These are phyloP conservation scores for Fusarium sacchari DNA, from an alignment of 2,329 filamentous ascomycete species.

Conservation along the genomic window DNA sequence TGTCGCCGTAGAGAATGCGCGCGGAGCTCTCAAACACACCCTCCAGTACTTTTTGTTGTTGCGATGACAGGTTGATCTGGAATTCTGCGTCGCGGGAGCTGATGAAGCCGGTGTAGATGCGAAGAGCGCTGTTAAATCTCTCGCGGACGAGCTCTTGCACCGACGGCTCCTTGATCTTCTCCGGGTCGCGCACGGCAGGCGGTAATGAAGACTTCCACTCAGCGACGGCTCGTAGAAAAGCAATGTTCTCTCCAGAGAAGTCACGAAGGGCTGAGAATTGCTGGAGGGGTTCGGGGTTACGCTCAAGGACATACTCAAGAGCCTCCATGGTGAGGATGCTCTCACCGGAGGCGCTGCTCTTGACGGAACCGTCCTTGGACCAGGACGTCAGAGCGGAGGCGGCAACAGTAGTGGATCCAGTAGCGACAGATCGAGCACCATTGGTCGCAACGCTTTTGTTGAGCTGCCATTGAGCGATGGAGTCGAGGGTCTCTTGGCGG, in stretches of 20 bases:
- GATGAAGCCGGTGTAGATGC: constrained; percentile 48
- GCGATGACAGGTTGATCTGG: constrained; percentile 71
- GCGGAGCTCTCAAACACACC: constrained; percentile 66
- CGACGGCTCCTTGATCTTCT: constrained; percentile 32
- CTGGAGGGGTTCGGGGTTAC: constrained; percentile 68
- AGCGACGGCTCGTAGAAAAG: constrained; percentile 68
- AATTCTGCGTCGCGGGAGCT: constrained; percentile 63
- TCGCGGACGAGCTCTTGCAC: constrained; percentile 54
- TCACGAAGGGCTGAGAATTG: constrained; percentile 72
- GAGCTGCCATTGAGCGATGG: constrained; percentile 60
- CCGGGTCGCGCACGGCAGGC: constrained; percentile 36
- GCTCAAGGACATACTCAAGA: constrained; percentile 65
- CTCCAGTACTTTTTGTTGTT: constrained; percentile 64
- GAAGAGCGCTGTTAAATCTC: constrained; percentile 67
- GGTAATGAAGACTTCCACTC: constrained; percentile 52
- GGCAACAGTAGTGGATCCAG: constrained; percentile 47
- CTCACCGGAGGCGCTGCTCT: constrained; percentile 49
- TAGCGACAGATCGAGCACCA: constrained; percentile 48
- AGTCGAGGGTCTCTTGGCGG: constrained; percentile 59
- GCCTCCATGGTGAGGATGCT: constrained; percentile 49
- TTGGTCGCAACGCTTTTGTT: constrained; percentile 49
- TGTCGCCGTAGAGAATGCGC: constrained; percentile 55
- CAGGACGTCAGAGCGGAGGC: constrained; percentile 52
- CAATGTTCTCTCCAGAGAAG: constrained; percentile 75
- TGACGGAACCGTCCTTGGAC: constrained; percentile 48